Conservation (phyloP, 1,284 basidiomycete species). For the Leccinum fuscescens region DNA sequence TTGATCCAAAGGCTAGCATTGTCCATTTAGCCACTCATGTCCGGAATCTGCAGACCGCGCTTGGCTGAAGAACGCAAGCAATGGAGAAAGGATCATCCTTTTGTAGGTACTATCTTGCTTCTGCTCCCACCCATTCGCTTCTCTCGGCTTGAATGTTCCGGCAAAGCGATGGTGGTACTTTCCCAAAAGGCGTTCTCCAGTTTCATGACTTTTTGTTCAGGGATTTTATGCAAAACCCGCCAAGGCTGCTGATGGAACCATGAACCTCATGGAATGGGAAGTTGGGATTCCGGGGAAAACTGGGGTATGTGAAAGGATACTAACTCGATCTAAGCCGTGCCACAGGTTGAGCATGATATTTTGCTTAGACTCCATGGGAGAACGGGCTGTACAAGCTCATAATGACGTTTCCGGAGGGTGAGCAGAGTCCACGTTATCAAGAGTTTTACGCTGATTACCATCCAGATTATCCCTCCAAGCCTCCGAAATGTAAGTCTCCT, state of each 20-base stretch:
- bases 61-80: conserved; percentile 97
- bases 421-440: not conserved
- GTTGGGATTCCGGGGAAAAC: conserved; percentile 91
- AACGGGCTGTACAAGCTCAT: conserved; percentile 90
- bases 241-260: conserved; percentile 87
- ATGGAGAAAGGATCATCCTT: conserved; percentile 99
- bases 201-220: conserved; percentile 43
- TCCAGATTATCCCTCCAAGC: conserved; percentile 91
- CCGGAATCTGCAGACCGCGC: conserved; percentile 81
- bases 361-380: conserved; percentile 89
- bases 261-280: conserved; percentile 98
- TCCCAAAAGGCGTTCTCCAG: not conserved
- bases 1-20: not conserved
- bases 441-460: conserved; percentile 4
- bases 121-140: conserved; percentile 3
- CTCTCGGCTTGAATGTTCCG: not conserved
- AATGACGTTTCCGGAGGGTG: conserved; percentile 95
- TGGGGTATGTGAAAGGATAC: conserved; percentile 52
- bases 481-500: conserved; percentile 78
- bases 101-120: conserved; percentile 60
- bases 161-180: not conserved
- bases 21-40: conserved; percentile 44
- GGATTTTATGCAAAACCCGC: conserved; percentile 95
- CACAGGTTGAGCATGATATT: conserved; percentile 10
- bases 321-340: conserved; percentile 16